Evolutionary conservation across 768 basidiomycete genomes (phyloP).

Genomic region (Vararia minispora): DNA sequence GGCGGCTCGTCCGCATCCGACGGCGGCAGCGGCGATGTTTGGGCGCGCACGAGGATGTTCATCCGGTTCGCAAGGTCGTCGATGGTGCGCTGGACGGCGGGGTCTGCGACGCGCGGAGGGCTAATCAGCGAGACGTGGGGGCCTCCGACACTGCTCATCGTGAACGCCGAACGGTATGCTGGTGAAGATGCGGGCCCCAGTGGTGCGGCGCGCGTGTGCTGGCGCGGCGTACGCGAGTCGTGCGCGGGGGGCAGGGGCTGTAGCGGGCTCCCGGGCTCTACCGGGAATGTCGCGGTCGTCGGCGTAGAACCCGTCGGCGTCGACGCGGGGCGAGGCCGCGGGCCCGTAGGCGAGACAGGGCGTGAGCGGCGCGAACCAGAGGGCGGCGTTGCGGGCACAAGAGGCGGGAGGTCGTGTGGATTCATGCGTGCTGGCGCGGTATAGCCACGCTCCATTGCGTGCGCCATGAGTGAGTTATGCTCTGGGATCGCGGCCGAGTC

Average conservation of each 20-base stretch:
- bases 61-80: constrained; percentile 37
- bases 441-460: constrained; percentile 6
- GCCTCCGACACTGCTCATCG: constrained; percentile 15
- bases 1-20: neutral
- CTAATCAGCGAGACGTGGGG: constrained; percentile 31
- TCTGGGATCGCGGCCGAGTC: constrained; percentile 4
- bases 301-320: too few species aligned
- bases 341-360: constrained; percentile 13
- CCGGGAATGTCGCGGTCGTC: neutral
- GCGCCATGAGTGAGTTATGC: too few species aligned
- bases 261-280: too few species aligned
- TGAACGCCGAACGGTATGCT: constrained; percentile 6
- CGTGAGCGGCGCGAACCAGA: constrained; percentile 9
- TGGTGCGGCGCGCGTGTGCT: constrained; percentile 2
- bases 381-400: neutral
- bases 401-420: constrained; percentile 5
- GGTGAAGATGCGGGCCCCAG: constrained; percentile 5
- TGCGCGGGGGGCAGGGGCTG: constrained; percentile 1
- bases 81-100: constrained; percentile 29
- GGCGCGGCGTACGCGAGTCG: constrained; percentile 2
- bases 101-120: constrained; percentile 30
- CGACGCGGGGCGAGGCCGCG: too few species aligned
- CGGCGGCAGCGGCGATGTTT: constrained; percentile 5
- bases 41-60: constrained; percentile 28
- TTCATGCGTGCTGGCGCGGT: constrained; percentile 10